A percentile compares a stretch with the other conserved stretches of the same genome.
These are phyloP conservation scores for Ananas comosus DNA, from an alignment of 176 grass and related monocot genomes.

Conservation along the genomic window DNA sequence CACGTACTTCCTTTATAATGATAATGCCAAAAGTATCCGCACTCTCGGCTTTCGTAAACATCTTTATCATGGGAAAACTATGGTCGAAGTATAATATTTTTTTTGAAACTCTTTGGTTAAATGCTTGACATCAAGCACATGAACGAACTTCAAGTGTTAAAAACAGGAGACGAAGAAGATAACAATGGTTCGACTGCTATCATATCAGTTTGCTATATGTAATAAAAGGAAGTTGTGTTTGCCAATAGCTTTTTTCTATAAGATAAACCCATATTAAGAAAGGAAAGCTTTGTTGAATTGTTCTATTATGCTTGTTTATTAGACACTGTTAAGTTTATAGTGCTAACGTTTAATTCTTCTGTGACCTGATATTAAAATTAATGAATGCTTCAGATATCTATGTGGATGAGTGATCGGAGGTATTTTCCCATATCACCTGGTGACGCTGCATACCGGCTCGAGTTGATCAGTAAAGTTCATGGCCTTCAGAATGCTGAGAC, in stretches of 20 bases:
- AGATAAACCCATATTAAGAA: background rate
- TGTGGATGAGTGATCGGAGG: slow-evolving; percentile 55
- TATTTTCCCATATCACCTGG: slow-evolving; percentile 28
- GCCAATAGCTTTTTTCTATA: background rate
- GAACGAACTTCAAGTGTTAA: too few relatives aligned
- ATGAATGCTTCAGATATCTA: slow-evolving; percentile 37
- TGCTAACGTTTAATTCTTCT: background rate
- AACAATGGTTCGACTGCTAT: too few relatives aligned
- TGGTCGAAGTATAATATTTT: too few relatives aligned
- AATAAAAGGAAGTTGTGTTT: too few relatives aligned
- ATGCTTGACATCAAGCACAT: too few relatives aligned
- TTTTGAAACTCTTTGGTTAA: too few relatives aligned
- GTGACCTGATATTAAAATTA: background rate
- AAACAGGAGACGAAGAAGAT: too few relatives aligned
- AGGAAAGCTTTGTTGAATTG: background rate
- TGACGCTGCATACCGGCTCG: slow-evolving; percentile 39
- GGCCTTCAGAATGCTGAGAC: slow-evolving; percentile 38
- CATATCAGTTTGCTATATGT: too few relatives aligned
- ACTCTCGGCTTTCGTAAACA: too few relatives aligned
- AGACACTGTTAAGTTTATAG: background rate
- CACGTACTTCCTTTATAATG: too few relatives aligned
- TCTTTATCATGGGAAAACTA: too few relatives aligned
- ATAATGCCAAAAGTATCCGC: too few relatives aligned
- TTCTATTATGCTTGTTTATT: background rate
- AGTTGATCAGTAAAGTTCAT: slow-evolving; percentile 39